Evolutionary conservation across 441 rosid species (phyloP).

Genomic region (Macaranga tanarius): DNA sequence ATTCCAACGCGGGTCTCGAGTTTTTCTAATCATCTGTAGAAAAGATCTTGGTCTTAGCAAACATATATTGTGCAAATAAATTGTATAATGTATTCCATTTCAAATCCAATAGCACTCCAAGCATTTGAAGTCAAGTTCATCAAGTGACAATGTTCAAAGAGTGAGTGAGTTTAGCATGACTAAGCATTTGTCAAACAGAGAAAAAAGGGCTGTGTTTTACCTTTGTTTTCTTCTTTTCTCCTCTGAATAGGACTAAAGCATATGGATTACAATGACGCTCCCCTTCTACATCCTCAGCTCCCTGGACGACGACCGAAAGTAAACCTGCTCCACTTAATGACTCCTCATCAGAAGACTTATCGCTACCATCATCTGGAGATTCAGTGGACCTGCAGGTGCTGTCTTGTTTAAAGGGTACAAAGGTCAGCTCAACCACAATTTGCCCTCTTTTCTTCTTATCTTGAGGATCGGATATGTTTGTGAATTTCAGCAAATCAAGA

Average conservation of each 20-base stretch:
- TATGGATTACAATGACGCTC: constrained; percentile 74
- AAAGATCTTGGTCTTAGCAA: background rate
- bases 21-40: constrained; percentile 60
- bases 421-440: constrained; percentile 57
- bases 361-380: constrained; percentile 27
- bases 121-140: too few species aligned
- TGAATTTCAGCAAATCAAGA: constrained; percentile 64
- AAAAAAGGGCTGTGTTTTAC: constrained; percentile 23
- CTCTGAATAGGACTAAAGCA: constrained; percentile 63
- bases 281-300: constrained; percentile 86
- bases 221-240: constrained; percentile 87
- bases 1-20: constrained; percentile 79
- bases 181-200: too few species aligned
- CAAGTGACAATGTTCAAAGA: too few species aligned
- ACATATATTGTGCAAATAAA: background rate
- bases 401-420: constrained; percentile 72
- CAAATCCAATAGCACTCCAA: background rate
- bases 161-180: too few species aligned
- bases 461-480: constrained; percentile 39
- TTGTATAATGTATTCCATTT: background rate
- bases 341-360: constrained; percentile 41
- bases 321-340: constrained; percentile 60
- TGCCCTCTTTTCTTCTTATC: constrained; percentile 64
- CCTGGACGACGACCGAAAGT: constrained; percentile 67
- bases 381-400: constrained; percentile 33